These are phyloP conservation scores for Aspergillus latus DNA, from an alignment of 2,329 filamentous ascomycete species.

Conservation along the genomic window DNA sequence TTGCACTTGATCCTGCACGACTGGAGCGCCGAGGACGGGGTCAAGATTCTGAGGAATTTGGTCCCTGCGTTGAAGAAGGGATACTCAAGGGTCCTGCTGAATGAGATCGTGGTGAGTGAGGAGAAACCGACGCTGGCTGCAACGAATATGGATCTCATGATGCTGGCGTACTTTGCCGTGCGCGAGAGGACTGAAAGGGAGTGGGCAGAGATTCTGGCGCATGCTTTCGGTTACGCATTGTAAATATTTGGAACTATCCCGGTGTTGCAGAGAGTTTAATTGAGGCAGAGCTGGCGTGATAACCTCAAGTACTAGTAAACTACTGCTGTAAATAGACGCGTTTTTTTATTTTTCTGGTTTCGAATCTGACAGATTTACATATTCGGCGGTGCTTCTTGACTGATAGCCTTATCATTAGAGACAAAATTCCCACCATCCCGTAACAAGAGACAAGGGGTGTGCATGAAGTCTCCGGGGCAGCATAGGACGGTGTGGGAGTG, in stretches of 20 bases:
- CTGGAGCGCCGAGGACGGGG: slow-evolving; percentile 31
- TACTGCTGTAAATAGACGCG: too few species aligned
- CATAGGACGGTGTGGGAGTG: too few species aligned
- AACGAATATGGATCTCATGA: slow-evolving; percentile 29
- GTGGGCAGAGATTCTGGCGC: slow-evolving; percentile 17
- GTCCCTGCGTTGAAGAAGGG: slow-evolving; percentile 19
- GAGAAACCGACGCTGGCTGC: slow-evolving; percentile 20
- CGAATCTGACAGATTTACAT: too few species aligned
- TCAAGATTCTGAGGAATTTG: slow-evolving; percentile 31
- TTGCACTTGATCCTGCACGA: slow-evolving; percentile 40
- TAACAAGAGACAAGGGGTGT: too few species aligned
- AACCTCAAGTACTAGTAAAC: too few species aligned
- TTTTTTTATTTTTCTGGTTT: neutral
- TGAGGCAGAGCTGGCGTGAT: slow-evolving; percentile 22
- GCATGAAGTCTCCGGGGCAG: too few species aligned
- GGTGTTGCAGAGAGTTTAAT: slow-evolving; percentile 25
- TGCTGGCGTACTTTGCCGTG: slow-evolving; percentile 25
- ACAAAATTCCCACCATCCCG: too few species aligned
- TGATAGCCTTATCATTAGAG: too few species aligned
- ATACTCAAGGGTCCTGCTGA: slow-evolving; percentile 24
- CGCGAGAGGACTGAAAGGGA: slow-evolving; percentile 21
- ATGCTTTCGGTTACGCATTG: slow-evolving; percentile 20
- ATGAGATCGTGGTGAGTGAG: slow-evolving; percentile 25
- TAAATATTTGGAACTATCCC: slow-evolving; percentile 19
- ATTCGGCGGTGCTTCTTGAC: too few species aligned